Base-by-base conservation (phyloP, 257 asterid species). In the Solanum etuberosum region DNA sequence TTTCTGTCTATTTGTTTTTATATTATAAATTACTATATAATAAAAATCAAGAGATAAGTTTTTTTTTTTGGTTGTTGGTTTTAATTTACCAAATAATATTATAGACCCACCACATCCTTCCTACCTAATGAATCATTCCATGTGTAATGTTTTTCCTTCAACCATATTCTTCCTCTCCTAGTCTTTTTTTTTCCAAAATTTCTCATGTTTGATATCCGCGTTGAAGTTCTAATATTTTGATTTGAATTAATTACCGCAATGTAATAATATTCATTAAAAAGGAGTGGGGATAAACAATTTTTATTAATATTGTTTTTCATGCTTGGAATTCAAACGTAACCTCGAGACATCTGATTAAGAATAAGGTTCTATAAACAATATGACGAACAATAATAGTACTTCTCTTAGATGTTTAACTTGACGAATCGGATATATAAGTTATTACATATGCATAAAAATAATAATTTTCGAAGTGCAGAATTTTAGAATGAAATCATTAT, bases 1-100 rank as follows among this genome's bases (percentile, higher is more conserved):
- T 85, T 77, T 88, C 25, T 68, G 67, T 84, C 71, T 51, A 27
- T 80, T 59, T 87, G 87, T 91, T 46, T 73, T 61, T 8, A 90
- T 72, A 70, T 70, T 70, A 70, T 31, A 70, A 84, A 70, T 18
- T 84, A 83, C 80, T 51, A 80, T 37, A 77, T 51, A 10, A 83
- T 89, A 87, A 40, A 84, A 15, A n/a, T 38, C 61, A 84, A 38
- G 48, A 51, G 86, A 83, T 87, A 78, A 80, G 76, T n/a, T 32
- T 77, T 37, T 73, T 73, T 88, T 67, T 42, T 68, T 35, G 85
- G 86, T 57, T 68, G 83, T 84, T 78, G 83, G 31, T 63, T 92
- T 70, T 90, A 89, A 83, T 92, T 92, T 90, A 85, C 92, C 92
- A 86, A 87, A 89, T 89, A 63, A 76, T 43, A 42, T 51, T 18